Percentiles rank a stretch among this genome's conserved stretches.
phyloP scores from a whole-genome alignment of 1,284 basidiomycete genomes.

The Boletus sp. region DNA sequence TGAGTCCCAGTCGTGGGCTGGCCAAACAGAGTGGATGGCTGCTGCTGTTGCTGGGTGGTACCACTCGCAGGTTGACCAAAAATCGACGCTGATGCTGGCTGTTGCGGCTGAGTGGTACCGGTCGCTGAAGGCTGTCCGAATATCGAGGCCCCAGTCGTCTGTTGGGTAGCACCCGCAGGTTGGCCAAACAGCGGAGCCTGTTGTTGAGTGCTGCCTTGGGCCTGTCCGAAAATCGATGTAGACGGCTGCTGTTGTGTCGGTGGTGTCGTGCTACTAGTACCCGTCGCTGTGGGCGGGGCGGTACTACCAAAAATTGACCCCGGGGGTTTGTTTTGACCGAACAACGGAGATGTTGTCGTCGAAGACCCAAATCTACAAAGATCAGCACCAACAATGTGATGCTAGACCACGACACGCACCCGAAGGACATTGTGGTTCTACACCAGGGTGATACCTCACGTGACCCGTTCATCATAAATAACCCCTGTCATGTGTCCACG shows the following conservation, averaged over 20 bases:
- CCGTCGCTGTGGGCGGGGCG: slow-evolving; percentile 30
- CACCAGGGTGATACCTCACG: slow-evolving; percentile 12
- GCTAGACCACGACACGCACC: slow-evolving; percentile 20
- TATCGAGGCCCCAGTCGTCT: slow-evolving; percentile 30
- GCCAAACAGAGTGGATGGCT: slow-evolving; percentile 26
- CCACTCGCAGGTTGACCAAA: slow-evolving; percentile 39
- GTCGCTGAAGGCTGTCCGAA: slow-evolving; percentile 29
- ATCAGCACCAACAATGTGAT: slow-evolving; percentile 15
- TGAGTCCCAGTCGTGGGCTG: slow-evolving; percentile 22
- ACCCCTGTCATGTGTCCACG: slow-evolving; percentile 14
- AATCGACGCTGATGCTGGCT: slow-evolving; percentile 18
- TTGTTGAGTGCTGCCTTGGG: slow-evolving; percentile 22
- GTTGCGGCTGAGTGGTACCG: slow-evolving; percentile 18
- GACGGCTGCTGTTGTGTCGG: slow-evolving; percentile 37
- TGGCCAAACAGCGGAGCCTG: slow-evolving; percentile 20
- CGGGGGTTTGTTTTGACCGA: slow-evolving; percentile 28
- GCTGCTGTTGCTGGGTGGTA: slow-evolving; percentile 13
- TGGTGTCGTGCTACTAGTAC: slow-evolving; percentile 23
- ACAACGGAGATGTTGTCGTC: slow-evolving; percentile 35
- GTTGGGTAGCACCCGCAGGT: slow-evolving; percentile 33
- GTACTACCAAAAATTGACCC: slow-evolving; percentile 37
- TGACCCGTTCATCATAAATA: slow-evolving; percentile 20
- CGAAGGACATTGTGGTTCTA: slow-evolving; percentile 27
- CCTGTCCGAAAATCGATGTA: slow-evolving; percentile 42
- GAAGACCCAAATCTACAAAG: slow-evolving; percentile 25